Evolutionary conservation across 768 basidiomycete genomes (phyloP).

Genomic region (Leccinum variicolor): DNA sequence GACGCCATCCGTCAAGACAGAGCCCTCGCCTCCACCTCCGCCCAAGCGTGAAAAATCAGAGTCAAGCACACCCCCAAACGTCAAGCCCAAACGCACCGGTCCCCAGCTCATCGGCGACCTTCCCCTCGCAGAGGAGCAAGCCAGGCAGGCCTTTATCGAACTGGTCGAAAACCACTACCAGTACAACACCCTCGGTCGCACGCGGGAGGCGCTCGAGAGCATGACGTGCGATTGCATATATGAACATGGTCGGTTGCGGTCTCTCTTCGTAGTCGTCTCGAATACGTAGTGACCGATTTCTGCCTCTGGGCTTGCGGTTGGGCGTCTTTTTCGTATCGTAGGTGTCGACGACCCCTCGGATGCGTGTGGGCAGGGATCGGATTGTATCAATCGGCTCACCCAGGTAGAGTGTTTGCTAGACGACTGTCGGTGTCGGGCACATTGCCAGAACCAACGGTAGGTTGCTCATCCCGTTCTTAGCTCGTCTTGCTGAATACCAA

Average conservation of each 20-base stretch:
- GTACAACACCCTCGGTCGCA: slow-evolving; percentile 80
- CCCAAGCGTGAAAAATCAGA: slow-evolving; percentile 33
- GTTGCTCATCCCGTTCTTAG: slow-evolving; percentile 1
- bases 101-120: slow-evolving; percentile 80
- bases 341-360: slow-evolving; percentile 55
- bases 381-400: slow-evolving; percentile 96
- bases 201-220: slow-evolving; percentile 85
- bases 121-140: slow-evolving; percentile 71
- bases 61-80: slow-evolving; percentile 33
- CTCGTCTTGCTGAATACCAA: not conserved
- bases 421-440: slow-evolving; percentile 78
- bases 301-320: slow-evolving; percentile 10
- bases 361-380: slow-evolving; percentile 84
- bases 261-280: slow-evolving; percentile 19
- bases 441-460: slow-evolving; percentile 94
- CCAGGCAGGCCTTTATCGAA: slow-evolving; percentile 68
- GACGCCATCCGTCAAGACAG: slow-evolving; percentile 27
- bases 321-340: slow-evolving; percentile 34
- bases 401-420: slow-evolving; percentile 93
- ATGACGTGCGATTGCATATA: slow-evolving; percentile 94
- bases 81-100: slow-evolving; percentile 34
- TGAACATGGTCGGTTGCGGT: slow-evolving; percentile 65
- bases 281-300: slow-evolving; percentile 29
- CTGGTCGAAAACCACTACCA: slow-evolving; percentile 83
- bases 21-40: slow-evolving; percentile 28